phyloP scores from a whole-genome alignment of 129 eudicot genomes.

The Tagetes patula region DNA sequence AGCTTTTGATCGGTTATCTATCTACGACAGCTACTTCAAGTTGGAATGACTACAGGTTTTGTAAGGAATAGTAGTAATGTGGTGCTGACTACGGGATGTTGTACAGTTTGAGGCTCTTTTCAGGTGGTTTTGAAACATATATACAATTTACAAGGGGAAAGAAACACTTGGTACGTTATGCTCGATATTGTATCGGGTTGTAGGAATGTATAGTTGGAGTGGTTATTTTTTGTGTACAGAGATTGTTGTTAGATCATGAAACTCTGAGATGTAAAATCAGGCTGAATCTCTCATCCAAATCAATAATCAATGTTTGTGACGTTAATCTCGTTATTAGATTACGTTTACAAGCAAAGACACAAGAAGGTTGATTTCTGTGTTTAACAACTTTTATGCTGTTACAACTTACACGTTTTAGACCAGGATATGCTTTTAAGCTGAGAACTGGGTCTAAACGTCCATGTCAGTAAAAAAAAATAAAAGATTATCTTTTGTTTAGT shows the following conservation, averaged over 20 bases:
- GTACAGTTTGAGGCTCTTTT: constrained; percentile 33
- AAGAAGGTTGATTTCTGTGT: too few species aligned
- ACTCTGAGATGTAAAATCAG: not conserved
- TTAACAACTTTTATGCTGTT: too few species aligned
- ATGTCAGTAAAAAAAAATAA: too few species aligned
- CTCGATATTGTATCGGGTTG: too few species aligned
- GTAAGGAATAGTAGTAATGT: constrained; percentile 2
- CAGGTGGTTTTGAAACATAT: not conserved
- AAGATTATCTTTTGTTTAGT: too few species aligned
- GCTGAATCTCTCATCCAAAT: not conserved
- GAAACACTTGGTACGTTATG: too few species aligned
- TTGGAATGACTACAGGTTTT: constrained; percentile 38
- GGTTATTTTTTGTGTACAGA: not conserved
- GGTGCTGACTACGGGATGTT: constrained; percentile 29
- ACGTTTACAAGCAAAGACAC: too few species aligned
- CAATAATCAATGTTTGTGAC: too few species aligned
- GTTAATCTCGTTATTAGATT: too few species aligned
- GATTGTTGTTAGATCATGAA: not conserved
- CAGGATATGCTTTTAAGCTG: too few species aligned
- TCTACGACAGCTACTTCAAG: constrained; percentile 78
- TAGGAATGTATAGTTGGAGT: not conserved
- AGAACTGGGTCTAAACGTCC: too few species aligned
- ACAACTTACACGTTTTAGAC: too few species aligned
- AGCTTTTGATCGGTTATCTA: constrained; percentile 85
- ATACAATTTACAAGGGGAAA: not conserved